Percentiles rank a stretch among this genome's conserved stretches.
Conservation (phyloP, 1,284 basidiomycete species). For the Papiliotrema laurentii region DNA sequence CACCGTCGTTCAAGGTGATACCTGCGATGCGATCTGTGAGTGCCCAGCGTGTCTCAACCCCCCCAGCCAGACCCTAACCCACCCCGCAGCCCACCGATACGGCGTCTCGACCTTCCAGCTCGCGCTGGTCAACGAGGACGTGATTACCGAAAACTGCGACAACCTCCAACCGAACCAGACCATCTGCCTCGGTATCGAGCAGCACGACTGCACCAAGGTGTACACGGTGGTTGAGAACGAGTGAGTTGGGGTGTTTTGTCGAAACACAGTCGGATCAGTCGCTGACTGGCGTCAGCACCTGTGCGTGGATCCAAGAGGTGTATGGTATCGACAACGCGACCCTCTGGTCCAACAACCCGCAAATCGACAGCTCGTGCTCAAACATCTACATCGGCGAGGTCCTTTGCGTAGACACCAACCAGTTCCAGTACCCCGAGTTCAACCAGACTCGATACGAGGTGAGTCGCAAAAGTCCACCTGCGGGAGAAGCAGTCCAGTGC, state of each 20-base stretch:
- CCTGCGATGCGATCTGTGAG: constrained; percentile 49
- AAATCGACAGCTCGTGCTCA: constrained; percentile 44
- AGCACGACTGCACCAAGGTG: constrained; percentile 45
- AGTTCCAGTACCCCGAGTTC: constrained; percentile 40
- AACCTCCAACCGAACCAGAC: constrained; percentile 42
- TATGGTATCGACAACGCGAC: constrained; percentile 41
- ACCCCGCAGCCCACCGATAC: constrained; percentile 38
- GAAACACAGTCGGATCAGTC: too few species aligned
- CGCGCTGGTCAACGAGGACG: constrained; percentile 45
- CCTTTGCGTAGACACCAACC: constrained; percentile 45
- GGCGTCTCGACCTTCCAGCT: constrained; percentile 50
- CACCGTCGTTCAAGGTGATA: constrained; percentile 42
- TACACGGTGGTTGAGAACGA: constrained; percentile 46
- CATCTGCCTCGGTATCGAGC: constrained; percentile 45
- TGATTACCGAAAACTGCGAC: constrained; percentile 44
- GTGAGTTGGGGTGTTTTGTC: constrained; percentile 25
- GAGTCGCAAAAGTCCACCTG: constrained; percentile 10
- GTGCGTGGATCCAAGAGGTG: constrained; percentile 33
- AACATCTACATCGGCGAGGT: constrained; percentile 51
- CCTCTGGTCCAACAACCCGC: constrained; percentile 48
- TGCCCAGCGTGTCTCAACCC: background rate
- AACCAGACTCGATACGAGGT: constrained; percentile 40
- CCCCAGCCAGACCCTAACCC: background rate
- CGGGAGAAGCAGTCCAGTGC: background rate
- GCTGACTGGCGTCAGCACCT: too few species aligned